phyloP scores from a whole-genome alignment of 345 rosid genomes.

The Boechera divaricarpa region DNA sequence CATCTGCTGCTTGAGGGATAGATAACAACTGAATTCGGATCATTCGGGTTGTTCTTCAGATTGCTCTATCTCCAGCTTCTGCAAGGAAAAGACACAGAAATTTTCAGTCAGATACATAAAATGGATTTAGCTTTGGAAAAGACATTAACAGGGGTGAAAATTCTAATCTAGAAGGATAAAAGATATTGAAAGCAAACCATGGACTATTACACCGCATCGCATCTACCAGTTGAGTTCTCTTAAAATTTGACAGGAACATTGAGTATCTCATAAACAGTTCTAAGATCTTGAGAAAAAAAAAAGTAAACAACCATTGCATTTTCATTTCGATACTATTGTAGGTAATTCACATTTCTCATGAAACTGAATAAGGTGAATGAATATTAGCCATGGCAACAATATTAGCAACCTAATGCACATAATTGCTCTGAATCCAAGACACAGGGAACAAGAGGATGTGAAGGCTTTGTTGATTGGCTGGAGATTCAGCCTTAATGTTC shows the following conservation, averaged over 20 bases:
- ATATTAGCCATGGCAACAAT: not conserved
- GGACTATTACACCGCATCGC: not conserved
- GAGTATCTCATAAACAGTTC: not conserved
- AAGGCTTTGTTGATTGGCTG: not conserved
- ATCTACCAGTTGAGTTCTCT: constrained; percentile 11
- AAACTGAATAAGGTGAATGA: constrained; percentile 19
- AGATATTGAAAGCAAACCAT: constrained; percentile 3
- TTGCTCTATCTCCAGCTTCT: constrained; percentile 43
- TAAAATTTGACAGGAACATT: not conserved
- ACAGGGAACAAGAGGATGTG: constrained; percentile 15
- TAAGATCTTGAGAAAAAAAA: not conserved
- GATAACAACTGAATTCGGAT: not conserved
- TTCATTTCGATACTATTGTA: not conserved
- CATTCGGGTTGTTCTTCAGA: constrained; percentile 43
- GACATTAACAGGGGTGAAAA: not conserved
- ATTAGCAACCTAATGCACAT: constrained; percentile 22
- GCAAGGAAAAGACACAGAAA: not conserved
- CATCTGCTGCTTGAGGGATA: constrained; percentile 23
- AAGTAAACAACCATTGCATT: not conserved
- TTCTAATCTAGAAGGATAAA: not conserved
- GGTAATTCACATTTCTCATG: not conserved
- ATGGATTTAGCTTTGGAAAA: not conserved
- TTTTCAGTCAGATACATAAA: not conserved
- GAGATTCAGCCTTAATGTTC: not conserved
- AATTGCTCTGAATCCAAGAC: not conserved